phyloP scores from a whole-genome alignment of 2,329 filamentous ascomycete genomes.

The Cordyceps militaris region DNA sequence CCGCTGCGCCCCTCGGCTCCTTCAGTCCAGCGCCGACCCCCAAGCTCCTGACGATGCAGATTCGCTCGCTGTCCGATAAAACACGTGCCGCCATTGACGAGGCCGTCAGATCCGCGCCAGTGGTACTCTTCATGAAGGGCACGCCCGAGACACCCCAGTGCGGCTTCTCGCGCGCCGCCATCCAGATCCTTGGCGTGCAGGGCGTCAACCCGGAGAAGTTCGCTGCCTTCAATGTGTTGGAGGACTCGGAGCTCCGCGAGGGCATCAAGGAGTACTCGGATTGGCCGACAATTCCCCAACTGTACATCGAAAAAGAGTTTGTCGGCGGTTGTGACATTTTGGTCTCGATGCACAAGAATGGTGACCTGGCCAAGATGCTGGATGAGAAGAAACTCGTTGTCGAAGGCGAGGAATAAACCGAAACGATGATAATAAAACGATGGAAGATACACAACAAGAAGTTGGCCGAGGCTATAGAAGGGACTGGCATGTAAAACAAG shows the following conservation, averaged over 20 bases:
- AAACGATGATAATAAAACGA: not conserved
- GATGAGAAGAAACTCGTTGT: constrained; percentile 84
- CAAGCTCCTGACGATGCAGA: constrained; percentile 30
- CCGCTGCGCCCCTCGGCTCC: constrained; percentile 16
- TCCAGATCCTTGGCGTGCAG: constrained; percentile 91
- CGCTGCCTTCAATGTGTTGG: constrained; percentile 94
- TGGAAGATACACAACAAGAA: not conserved
- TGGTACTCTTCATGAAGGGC: constrained; percentile 99
- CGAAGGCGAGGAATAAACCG: constrained; percentile 40
- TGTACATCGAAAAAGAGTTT: constrained; percentile 94
- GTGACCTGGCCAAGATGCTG: constrained; percentile 82
- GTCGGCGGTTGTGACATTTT: constrained; percentile 96
- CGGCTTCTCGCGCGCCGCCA: constrained; percentile 89
- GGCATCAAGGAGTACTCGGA: constrained; percentile 99
- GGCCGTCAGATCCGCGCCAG: constrained; percentile 77
- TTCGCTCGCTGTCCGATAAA: constrained; percentile 71
- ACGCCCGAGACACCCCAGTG: constrained; percentile 94
- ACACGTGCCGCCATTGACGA: constrained; percentile 82
- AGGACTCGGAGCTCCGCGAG: constrained; percentile 77
- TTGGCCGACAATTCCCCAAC: constrained; percentile 96
- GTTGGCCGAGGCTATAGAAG: not conserved
- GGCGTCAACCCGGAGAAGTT: constrained; percentile 95
- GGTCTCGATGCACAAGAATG: constrained; percentile 94
- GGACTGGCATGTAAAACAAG: not conserved
- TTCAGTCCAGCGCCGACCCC: not conserved